These are phyloP conservation scores for Puccinia horiana DNA, from an alignment of 1,284 basidiomycete genomes.

Conservation along the genomic window DNA sequence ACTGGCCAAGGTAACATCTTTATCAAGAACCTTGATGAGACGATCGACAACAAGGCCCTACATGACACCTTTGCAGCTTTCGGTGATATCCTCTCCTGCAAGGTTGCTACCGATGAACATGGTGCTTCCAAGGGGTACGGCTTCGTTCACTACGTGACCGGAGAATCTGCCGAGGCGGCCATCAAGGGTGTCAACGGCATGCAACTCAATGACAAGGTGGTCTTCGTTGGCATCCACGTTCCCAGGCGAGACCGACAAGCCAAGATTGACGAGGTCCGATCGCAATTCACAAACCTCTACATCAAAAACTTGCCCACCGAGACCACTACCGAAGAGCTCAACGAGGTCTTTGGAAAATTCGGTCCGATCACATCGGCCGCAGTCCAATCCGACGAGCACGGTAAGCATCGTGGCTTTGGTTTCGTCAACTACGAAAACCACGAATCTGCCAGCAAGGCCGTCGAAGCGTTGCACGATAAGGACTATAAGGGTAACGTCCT, in stretches of 20 bases:
- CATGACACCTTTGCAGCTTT: slow-evolving; percentile 99
- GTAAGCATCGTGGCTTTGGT: slow-evolving; percentile 90
- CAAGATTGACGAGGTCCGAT: slow-evolving; percentile 95
- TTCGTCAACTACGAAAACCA: slow-evolving; percentile 96
- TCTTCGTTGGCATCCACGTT: slow-evolving; percentile 96
- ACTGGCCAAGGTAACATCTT: slow-evolving; percentile 99
- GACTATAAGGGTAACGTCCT: slow-evolving; percentile 87
- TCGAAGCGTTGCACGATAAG: slow-evolving; percentile 83
- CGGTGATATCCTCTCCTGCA: slow-evolving; percentile 98
- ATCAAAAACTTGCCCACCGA: slow-evolving; percentile 93
- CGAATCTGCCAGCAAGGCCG: slow-evolving; percentile 86
- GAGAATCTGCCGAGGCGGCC: slow-evolving; percentile 90
- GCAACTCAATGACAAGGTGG: slow-evolving; percentile 98
- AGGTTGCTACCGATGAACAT: slow-evolving; percentile 88
- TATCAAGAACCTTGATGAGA: slow-evolving; percentile 98
- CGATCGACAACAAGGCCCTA: slow-evolving; percentile 99
- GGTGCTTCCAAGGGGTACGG: slow-evolving; percentile 94
- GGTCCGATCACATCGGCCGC: slow-evolving; percentile 88
- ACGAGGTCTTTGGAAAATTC: slow-evolving; percentile 75
- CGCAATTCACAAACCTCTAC: slow-evolving; percentile 97
- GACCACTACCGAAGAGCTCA: slow-evolving; percentile 83
- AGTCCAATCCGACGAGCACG: slow-evolving; percentile 77
- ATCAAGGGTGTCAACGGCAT: slow-evolving; percentile 99
- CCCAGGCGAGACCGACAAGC: slow-evolving; percentile 86
- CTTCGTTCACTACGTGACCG: slow-evolving; percentile 98